These are phyloP conservation scores for Boletus sensibilis DNA, from an alignment of 768 basidiomycete genomes.

Conservation along the genomic window DNA sequence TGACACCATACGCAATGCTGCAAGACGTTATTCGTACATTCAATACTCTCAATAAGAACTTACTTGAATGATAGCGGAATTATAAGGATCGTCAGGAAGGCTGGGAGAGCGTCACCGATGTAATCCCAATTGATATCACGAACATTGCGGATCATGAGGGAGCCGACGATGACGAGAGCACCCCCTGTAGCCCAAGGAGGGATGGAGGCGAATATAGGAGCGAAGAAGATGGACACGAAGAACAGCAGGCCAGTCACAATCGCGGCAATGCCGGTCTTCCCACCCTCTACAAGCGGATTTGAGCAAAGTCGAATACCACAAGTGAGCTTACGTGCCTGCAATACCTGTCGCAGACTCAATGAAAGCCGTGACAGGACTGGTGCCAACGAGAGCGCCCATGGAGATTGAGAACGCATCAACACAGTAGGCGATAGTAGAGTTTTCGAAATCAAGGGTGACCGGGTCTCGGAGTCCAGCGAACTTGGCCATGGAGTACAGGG, in stretches of 20 bases:
- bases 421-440: constrained; percentile 78
- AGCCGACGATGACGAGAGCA: constrained; percentile 82
- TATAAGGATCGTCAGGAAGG: constrained; percentile 77
- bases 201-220: constrained; percentile 85
- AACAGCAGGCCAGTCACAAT: constrained; percentile 71
- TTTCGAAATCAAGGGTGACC: constrained; percentile 83
- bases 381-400: constrained; percentile 78
- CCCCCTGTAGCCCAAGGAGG: constrained; percentile 88
- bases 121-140: constrained; percentile 90
- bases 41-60: constrained; percentile 18
- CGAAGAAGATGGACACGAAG: constrained; percentile 84
- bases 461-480: constrained; percentile 87
- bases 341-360: constrained; percentile 84
- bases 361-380: constrained; percentile 79
- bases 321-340: constrained; percentile 42
- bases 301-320: background rate
- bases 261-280: constrained; percentile 83
- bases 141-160: constrained; percentile 84
- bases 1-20: constrained; percentile 89
- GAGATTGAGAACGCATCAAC: constrained; percentile 79
- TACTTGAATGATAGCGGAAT: constrained; percentile 81
- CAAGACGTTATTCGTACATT: constrained; percentile 3
- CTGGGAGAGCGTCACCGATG: constrained; percentile 82
- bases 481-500: constrained; percentile 88
- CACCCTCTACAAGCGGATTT: constrained; percentile 58